Base-by-base conservation (phyloP, 805 yeast species). In the Myxozyma melibiosi region DNA sequence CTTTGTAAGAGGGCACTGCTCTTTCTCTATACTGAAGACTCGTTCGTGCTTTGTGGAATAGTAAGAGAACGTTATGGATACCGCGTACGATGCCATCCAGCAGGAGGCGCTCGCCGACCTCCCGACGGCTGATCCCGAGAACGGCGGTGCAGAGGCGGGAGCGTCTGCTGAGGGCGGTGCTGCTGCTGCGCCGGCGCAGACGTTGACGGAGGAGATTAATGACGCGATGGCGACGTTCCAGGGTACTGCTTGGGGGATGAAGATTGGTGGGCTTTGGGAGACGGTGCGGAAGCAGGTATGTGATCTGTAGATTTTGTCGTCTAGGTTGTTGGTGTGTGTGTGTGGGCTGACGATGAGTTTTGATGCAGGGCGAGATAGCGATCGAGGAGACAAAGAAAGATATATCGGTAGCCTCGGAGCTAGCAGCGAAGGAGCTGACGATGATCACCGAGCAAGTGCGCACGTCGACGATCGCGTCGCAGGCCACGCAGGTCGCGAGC, bases 191-290 rank as follows among this genome's bases (percentile, higher is more conserved):
- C 39, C 30, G 7, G 18, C 28, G 34, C 61, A 34, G 39, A 40
- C 61, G 6, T 16, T 59, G 25, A 25, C 57, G n/a, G 64, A 60
- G 33, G 64, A 62, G 38, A 34, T 62, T 18, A 55, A 52, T 28
- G 62, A 62, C 24, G 64, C 62, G 14, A 47, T 62, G 27, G 56
- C 61, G 47, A 31, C 62, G n/a, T 31, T 62, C 11, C 43, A 57
- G 13, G 45, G 51, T 28, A 47, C 63, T 4, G 53, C 43, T 5
- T 64, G 66, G 66, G 66, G 66, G 25, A 42, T 58, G 37, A 40
- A 30, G 43, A 56, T 64, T 20, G 66, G 66, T 14, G 67, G 70
- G 13, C 27, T 69, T 46, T 70, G 73, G 73, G 51, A 61, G 24
- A 55, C 65, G 4, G 70, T 70, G 13, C 59, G 53, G 61, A 63